These are phyloP conservation scores for Xylaria longipes DNA, from an alignment of 495 filamentous ascomycete species.

Conservation along the genomic window DNA sequence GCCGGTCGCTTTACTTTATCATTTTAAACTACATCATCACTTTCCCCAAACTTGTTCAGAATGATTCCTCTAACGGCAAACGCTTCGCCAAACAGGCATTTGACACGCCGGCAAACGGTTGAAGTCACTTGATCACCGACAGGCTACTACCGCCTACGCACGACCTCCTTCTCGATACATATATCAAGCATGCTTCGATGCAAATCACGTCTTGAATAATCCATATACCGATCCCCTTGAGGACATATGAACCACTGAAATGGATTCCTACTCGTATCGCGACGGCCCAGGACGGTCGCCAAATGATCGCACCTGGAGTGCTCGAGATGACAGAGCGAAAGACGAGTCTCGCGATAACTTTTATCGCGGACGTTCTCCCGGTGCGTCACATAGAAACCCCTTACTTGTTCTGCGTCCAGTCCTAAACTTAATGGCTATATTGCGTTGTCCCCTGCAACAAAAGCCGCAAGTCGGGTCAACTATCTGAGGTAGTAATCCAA, in stretches of 20 bases:
- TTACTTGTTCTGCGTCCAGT: not conserved
- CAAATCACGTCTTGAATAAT: not conserved
- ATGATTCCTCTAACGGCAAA: constrained; percentile 59
- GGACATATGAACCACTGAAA: constrained; percentile 28
- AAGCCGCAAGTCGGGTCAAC: not conserved
- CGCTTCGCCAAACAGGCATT: constrained; percentile 55
- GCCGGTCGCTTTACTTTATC: constrained; percentile 34
- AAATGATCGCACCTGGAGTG: constrained; percentile 54
- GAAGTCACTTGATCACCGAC: constrained; percentile 39
- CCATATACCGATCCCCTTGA: not conserved
- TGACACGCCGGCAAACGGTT: constrained; percentile 33
- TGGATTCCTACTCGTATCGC: constrained; percentile 56
- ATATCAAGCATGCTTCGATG: constrained; percentile 23
- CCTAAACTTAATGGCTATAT: not conserved
- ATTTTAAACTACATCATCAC: constrained; percentile 38
- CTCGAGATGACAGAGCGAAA: constrained; percentile 56
- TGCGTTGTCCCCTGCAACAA: not conserved
- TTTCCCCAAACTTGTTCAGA: constrained; percentile 40
- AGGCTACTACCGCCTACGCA: constrained; percentile 13
- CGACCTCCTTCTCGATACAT: constrained; percentile 19
- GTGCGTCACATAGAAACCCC: constrained; percentile 45
- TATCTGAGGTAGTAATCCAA: not conserved
- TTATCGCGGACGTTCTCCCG: constrained; percentile 63
- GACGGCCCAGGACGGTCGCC: constrained; percentile 57
- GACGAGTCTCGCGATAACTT: constrained; percentile 59